Evolutionary conservation across 805 yeast species (phyloP).

Genomic region (Wickerhamiella shivajii): DNA sequence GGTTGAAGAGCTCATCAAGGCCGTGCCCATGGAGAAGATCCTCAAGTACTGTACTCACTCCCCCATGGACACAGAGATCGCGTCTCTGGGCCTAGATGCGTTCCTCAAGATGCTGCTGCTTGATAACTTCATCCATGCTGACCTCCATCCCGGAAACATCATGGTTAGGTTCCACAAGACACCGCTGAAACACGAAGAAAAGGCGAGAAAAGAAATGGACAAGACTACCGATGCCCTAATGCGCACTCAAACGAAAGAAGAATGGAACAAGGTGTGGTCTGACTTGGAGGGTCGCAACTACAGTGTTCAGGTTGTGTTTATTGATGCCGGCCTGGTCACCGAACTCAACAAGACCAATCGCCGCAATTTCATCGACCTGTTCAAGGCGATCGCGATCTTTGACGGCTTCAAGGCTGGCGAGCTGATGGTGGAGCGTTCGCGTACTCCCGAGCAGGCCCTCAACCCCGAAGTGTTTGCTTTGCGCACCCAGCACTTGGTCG

Average conservation of each 20-base stretch:
- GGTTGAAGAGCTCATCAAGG: constrained; percentile 75
- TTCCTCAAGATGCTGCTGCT: constrained; percentile 84
- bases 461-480: constrained; percentile 75
- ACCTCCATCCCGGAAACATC: constrained; percentile 93
- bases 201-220: constrained; percentile 16
- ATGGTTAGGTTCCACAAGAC: constrained; percentile 54
- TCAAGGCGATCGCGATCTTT: constrained; percentile 75
- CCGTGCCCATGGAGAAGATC: constrained; percentile 65
- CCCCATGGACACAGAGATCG: constrained; percentile 35
- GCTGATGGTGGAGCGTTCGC: constrained; percentile 84
- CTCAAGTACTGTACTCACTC: constrained; percentile 28
- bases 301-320: constrained; percentile 73
- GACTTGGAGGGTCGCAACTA: constrained; percentile 41
- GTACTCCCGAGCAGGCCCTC: constrained; percentile 86
- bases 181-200: constrained; percentile 11
- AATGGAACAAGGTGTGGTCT: constrained; percentile 35
- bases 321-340: constrained; percentile 89
- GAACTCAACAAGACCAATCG: constrained; percentile 68
- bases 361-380: constrained; percentile 74
- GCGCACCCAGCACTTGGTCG: constrained; percentile 73
- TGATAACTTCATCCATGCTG: constrained; percentile 93
- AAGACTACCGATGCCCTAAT: constrained; percentile 16
- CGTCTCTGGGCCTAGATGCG: constrained; percentile 78
- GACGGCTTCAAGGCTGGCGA: constrained; percentile 94
- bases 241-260: constrained; percentile 20